phyloP scores from a whole-genome alignment of 2,329 filamentous ascomycete species.

The Ophiognomonia clavigignenti-juglandacearum region DNA sequence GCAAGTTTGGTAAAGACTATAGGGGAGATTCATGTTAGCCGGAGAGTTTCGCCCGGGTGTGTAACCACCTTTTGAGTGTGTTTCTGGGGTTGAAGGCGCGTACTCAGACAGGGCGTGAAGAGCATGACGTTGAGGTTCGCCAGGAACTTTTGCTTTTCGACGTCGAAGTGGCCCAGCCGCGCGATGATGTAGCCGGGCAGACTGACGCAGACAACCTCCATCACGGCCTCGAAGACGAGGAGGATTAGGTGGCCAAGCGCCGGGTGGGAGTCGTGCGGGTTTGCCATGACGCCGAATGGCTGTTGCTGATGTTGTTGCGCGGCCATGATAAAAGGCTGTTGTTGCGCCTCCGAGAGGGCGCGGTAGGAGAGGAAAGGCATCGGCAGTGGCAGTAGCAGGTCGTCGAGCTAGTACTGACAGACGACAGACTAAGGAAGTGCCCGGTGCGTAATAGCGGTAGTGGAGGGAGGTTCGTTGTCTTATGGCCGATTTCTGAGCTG shows the following conservation, averaged over 20 bases:
- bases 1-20: conserved; percentile 94
- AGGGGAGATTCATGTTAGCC: conserved; percentile 18
- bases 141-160: conserved; percentile 92
- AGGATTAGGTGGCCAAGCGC: conserved; percentile 66
- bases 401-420: background rate
- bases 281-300: conserved; percentile 34
- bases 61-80: no score
- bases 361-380: conserved; percentile 38
- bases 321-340: conserved; percentile 20
- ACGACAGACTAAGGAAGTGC: no score
- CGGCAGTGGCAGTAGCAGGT: background rate
- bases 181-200: conserved; percentile 92
- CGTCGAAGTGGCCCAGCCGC: conserved; percentile 85
- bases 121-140: conserved; percentile 94
- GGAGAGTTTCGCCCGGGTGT: background rate
- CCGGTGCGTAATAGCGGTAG: no score
- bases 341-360: conserved; percentile 24
- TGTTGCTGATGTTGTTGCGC: conserved; percentile 30
- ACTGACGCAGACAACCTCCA: conserved; percentile 93
- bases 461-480: no score
- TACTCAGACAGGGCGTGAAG: conserved; percentile 95
- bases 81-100: conserved; percentile 25
- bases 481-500: no score
- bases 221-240: conserved; percentile 88
- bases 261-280: conserved; percentile 52